These are phyloP conservation scores for Pythium sukuiense DNA, from an alignment of 352 stramenopile species.

Conservation along the genomic window DNA sequence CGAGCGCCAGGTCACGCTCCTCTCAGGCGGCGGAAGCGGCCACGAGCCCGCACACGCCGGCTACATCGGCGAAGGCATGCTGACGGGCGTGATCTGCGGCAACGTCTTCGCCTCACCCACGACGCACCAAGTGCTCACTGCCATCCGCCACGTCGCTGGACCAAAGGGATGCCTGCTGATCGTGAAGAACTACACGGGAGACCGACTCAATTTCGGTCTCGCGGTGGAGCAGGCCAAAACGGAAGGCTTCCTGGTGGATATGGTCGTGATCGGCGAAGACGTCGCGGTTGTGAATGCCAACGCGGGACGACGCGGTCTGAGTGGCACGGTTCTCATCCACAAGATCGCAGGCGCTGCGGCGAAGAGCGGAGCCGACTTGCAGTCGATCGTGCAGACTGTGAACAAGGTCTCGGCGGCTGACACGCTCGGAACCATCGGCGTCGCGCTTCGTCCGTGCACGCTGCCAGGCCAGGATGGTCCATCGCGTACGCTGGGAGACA, in stretches of 20 bases:
- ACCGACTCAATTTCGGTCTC: conserved; percentile 98
- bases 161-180: conserved; percentile 93
- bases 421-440: conserved; percentile 92
- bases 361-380: conserved; percentile 73
- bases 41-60: conserved; percentile 97
- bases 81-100: conserved; percentile 95
- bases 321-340: conserved; percentile 96
- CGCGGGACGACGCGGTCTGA: conserved; percentile 95
- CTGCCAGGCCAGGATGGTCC: conserved; percentile 84
- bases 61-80: conserved; percentile 96
- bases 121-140: conserved; percentile 92
- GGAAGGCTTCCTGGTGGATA: conserved; percentile 89
- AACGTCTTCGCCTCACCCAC: conserved; percentile 96
- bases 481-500: conserved; percentile 57
- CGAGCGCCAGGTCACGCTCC: conserved; percentile 69
- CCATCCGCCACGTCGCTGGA: conserved; percentile 89
- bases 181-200: conserved; percentile 99
- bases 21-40: conserved; percentile 74
- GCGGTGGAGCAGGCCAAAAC: conserved; percentile 95
- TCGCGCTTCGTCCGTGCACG: conserved; percentile 94
- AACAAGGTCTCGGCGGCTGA: conserved; percentile 49
- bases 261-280: conserved; percentile 97
- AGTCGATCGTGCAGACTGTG: conserved; percentile 68
- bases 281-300: conserved; percentile 91
- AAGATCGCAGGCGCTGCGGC: conserved; percentile 94